Evolutionary conservation across 2,329 filamentous ascomycete genomes (phyloP), one percentile per base, ranked within the genome.

Genomic region (Talaromyces piceae): DNA sequence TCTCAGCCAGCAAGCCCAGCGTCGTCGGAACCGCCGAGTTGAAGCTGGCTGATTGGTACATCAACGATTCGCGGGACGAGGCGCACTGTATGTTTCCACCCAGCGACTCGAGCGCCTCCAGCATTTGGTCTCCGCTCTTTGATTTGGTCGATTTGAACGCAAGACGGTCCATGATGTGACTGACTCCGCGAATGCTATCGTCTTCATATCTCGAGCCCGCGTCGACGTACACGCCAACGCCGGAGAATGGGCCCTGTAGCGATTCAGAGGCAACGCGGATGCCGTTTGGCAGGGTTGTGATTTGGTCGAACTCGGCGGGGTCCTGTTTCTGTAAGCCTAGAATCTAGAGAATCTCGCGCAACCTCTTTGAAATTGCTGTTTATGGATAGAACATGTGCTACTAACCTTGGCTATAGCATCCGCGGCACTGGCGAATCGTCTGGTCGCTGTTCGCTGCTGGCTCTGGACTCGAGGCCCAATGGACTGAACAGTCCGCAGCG

Each of bases 1-100:
- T 97, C 69, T 98, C 93, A 53, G 93, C 91, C 37, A 98, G 80
- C 16, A 98, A 73, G 26, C 79, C 88, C 22, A 95, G 81, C 11
- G 91, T 89, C 7, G 82, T 82, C 5, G 88, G 84, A 7, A 98
- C 90, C 16, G 89, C 86, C 23, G 85, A 86, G 75, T 98, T 98
- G 80, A 98, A 98, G 26, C 91, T 96, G 23, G 93, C 93, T 1
- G 90, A 88, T 71, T 98, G 93, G 75, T 98, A 98, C 93, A 98
- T 98, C 73, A 98, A 81, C 51, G 89, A 89, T 72, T 98, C 93
- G 58, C 93, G 80, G 2, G 90, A 95, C 1, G 91, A 96, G 9
- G 91, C 91, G 72, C 93, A 98, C 72, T 97, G 91, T 54, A 98
- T 91, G 67, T 96, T 96, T 27, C 93, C 93, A 30, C 93, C 93